These are phyloP conservation scores for Carex scoparia DNA, from an alignment of 176 grass and related monocot species.

Conservation along the genomic window DNA sequence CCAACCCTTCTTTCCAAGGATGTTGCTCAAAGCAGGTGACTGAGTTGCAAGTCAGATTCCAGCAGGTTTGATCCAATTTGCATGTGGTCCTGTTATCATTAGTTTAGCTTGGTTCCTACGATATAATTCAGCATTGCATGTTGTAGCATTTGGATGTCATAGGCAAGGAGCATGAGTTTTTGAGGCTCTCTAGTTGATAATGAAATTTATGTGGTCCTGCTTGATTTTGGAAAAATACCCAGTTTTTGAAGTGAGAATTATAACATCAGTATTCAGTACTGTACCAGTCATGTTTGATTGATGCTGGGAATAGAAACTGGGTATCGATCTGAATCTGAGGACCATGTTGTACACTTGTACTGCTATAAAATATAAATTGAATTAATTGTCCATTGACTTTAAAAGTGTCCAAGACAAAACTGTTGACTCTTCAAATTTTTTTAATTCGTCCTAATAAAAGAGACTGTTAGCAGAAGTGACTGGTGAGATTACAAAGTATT, in stretches of 20 bases:
- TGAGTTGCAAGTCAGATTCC: neutral
- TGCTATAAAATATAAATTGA: no score
- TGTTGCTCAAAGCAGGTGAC: neutral
- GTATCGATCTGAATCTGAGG: neutral
- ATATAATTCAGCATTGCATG: neutral
- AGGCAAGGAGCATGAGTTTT: neutral
- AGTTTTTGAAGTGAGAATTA: neutral
- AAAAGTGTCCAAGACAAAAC: neutral
- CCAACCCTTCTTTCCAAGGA: slow-evolving; percentile 1
- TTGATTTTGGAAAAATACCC: neutral
- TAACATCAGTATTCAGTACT: neutral
- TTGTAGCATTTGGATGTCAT: neutral
- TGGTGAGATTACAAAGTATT: no score
- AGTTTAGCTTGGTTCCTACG: neutral
- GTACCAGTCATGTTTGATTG: neutral
- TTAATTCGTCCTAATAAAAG: neutral
- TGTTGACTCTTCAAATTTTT: neutral
- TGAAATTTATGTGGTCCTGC: neutral
- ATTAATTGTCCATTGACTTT: no score
- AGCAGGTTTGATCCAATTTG: slow-evolving; percentile 8
- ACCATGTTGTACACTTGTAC: neutral
- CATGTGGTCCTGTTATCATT: slow-evolving; percentile 12
- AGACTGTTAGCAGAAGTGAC: neutral
- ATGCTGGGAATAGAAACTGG: neutral
- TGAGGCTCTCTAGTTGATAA: neutral